Base-by-base conservation (phyloP, 805 yeast species). In the Candida ovalis region DNA sequence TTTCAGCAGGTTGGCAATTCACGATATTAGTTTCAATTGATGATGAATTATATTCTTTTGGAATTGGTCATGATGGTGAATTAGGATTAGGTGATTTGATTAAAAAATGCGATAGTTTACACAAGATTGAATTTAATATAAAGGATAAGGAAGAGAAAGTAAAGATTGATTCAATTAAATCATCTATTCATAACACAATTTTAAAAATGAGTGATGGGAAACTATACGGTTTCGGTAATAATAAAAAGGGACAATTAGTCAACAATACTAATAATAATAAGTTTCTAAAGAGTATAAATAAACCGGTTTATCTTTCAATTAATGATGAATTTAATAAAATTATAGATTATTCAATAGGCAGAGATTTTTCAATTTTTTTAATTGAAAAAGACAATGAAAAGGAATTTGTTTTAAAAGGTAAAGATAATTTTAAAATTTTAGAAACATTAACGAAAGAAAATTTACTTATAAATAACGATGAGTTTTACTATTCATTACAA, bases 1-100 rank as follows among this genome's bases (percentile, higher is more conserved):
- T 80, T 1, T 71, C 81, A 3, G 84, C 92, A 38, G 96, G 97
- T 0, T 92, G 96, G 95, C 92, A 84, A 51, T 87, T 72, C 57
- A 73, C 86, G 0, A 65, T 86, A 0, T 63, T 86, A 3, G 73
- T 84, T 0, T 69, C 73, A 39, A 46, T 37, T 0, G 43, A 61
- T 0, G 69, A 74, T 45, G 65, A 64, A 4, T 58, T 89, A 0
- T 80, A 65, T 57, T 67, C 73, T 0, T 69, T 80, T 52, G 97
- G 97, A 0, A 32, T 50, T 4, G 96, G 96, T 0, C 63, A 67
- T 0, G 80, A 80, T 48, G 96, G 96, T 0, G 96, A 88, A 59
- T 67, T 89, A 30, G 96, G 96, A 0, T 51, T 68, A 9, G 83
- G 79, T 0, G 50, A 52, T 24, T 27, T 19, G 17, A 13, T 25